Evolutionary conservation across 352 stramenopile genomes (phyloP).

Genomic region (Porosira glacialis): DNA sequence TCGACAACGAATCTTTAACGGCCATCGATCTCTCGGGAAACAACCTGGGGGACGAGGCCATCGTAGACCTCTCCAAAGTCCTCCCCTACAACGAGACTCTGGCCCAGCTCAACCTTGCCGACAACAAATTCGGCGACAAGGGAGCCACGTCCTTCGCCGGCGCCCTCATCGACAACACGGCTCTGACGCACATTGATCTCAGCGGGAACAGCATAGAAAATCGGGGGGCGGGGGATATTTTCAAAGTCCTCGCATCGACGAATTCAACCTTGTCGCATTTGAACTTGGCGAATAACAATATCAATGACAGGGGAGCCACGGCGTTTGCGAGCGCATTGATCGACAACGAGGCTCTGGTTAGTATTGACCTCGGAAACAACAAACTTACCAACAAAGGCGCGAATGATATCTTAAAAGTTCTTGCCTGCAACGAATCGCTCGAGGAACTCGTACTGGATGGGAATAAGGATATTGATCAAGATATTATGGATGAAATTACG

Average conservation of each 20-base stretch:
- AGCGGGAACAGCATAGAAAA: constrained; percentile 87
- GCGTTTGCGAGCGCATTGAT: constrained; percentile 26
- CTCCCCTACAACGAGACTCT: constrained; percentile 20
- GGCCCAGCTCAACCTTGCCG: constrained; percentile 10
- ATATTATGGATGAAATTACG: constrained; percentile 33
- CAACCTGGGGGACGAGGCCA: constrained; percentile 23
- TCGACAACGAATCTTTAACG: constrained; percentile 16
- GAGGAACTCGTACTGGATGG: constrained; percentile 1
- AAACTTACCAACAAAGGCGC: constrained; percentile 21
- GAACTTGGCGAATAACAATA: constrained; percentile 16
- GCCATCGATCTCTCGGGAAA: constrained; percentile 23
- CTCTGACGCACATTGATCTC: constrained; percentile 87
- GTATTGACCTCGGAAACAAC: constrained; percentile 29
- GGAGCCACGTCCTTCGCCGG: constrained; percentile 77
- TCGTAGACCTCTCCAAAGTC: constrained; percentile 16
- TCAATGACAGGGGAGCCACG: constrained; percentile 18
- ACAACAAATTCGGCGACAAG: constrained; percentile 22
- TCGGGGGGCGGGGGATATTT: constrained; percentile 83
- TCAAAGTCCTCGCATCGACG: constrained; percentile 14
- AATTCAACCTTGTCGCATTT: constrained; percentile 9
- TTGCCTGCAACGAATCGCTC: constrained; percentile 10
- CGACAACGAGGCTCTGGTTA: constrained; percentile 22
- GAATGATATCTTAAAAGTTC: constrained; percentile 6
- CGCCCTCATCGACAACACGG: constrained; percentile 83
- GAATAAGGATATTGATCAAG: constrained; percentile 4